Conservation (phyloP, 2,329 filamentous ascomycete species). For the Pseudocercospora eumusae region DNA sequence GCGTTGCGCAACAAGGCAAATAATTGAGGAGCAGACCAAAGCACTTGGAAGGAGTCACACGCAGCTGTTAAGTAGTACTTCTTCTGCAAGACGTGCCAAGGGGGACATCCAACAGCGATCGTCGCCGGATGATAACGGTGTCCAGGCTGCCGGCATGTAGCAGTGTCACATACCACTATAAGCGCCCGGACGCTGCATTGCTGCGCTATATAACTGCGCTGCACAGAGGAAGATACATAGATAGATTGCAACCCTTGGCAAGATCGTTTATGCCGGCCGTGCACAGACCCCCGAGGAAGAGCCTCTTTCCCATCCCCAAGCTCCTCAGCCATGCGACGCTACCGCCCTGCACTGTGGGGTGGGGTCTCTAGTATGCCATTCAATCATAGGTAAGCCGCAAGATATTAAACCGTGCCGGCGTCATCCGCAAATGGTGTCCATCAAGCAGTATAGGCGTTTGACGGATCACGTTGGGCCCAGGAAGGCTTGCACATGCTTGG, state of each 20-base stretch:
- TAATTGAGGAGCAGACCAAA: not conserved
- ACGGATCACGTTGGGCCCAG: not conserved
- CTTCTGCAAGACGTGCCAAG: conserved; percentile 1
- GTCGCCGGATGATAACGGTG: conserved; percentile 1
- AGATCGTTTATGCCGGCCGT: too few relatives aligned
- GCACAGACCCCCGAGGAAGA: too few relatives aligned
- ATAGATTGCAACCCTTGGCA: too few relatives aligned
- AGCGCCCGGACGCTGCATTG: too few relatives aligned
- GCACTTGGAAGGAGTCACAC: not conserved
- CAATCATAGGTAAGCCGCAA: too few relatives aligned
- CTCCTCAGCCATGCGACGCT: not conserved
- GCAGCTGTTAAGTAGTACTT: conserved; percentile 14
- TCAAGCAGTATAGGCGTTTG: not conserved
- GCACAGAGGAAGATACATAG: too few relatives aligned
- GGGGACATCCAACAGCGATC: conserved; percentile 5
- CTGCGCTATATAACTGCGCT: too few relatives aligned
- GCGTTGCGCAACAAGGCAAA: conserved; percentile 4
- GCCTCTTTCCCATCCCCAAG: not conserved
- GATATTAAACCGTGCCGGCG: not conserved
- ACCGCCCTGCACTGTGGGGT: not conserved
- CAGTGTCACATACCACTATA: too few relatives aligned
- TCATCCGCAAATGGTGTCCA: not conserved
- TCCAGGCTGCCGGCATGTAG: too few relatives aligned
- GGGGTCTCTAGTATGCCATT: too few relatives aligned
- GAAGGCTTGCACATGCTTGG: conserved; percentile 2